phyloP scores from a whole-genome alignment of 2,329 filamentous ascomycete species.

The Sordariomycetes sp. region DNA sequence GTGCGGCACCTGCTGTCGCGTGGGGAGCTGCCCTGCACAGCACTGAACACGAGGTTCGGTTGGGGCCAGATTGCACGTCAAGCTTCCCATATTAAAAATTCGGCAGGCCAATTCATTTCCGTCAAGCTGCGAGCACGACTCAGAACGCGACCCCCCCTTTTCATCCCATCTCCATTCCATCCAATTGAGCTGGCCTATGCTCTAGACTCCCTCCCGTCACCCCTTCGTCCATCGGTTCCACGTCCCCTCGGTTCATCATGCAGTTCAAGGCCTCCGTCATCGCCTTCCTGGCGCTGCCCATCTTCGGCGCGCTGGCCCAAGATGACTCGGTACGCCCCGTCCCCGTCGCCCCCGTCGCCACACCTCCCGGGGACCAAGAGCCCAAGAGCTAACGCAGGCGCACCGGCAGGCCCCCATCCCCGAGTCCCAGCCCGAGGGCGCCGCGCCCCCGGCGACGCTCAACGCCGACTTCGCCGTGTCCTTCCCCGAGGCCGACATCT shows the following conservation, averaged over 20 bases:
- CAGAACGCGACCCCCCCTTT: background rate
- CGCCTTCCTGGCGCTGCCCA: constrained; percentile 59
- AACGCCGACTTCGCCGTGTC: constrained; percentile 55
- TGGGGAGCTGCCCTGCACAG: background rate
- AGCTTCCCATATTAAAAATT: background rate
- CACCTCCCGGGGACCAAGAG: background rate
- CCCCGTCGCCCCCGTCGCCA: background rate
- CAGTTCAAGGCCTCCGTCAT: constrained; percentile 60
- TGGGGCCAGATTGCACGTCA: constrained; percentile 4
- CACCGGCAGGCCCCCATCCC: constrained; percentile 4
- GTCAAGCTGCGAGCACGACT: background rate
- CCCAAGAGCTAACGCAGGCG: background rate
- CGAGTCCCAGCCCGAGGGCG: constrained; percentile 6
- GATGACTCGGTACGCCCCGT: constrained; percentile 36
- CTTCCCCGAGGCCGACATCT: constrained; percentile 67
- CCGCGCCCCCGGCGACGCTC: constrained; percentile 21
- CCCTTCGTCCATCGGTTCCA: background rate
- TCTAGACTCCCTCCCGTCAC: background rate
- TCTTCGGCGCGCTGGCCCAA: constrained; percentile 49
- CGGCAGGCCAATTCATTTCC: background rate
- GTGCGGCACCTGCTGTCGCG: background rate
- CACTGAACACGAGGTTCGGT: background rate
- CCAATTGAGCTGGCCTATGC: background rate
- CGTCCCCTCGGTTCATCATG: constrained; percentile 39
- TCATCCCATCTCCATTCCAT: background rate